Conservation (phyloP, 192 early-diverging fungal genomes). For the Paraglomus occultum region DNA sequence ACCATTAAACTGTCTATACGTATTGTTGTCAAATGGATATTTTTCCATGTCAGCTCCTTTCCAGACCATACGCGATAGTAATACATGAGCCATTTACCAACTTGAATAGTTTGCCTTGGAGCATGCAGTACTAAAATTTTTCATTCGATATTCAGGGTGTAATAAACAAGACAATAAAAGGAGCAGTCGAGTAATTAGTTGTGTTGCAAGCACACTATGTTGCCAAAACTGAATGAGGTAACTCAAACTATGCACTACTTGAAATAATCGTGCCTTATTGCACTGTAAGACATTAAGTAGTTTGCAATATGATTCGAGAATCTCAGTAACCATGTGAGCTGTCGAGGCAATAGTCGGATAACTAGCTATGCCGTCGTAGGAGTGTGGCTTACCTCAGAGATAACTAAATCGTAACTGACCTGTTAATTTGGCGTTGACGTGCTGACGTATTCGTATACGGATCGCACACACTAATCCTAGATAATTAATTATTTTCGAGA, state of each 20-base stretch:
- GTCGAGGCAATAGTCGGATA: too few species aligned
- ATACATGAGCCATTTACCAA: not conserved
- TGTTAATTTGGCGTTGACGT: too few species aligned
- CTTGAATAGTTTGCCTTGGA: not conserved
- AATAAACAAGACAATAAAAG: not conserved
- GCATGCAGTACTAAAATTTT: not conserved
- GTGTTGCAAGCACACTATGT: not conserved
- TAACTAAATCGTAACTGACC: too few species aligned
- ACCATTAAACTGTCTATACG: slow-evolving; percentile 9
- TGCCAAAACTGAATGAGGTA: slow-evolving; percentile 2
- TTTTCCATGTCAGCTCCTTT: not conserved
- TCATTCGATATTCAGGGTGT: not conserved
- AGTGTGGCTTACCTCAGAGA: too few species aligned
- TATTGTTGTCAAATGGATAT: slow-evolving; percentile 15
- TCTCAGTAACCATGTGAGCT: too few species aligned
- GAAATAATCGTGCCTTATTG: slow-evolving; percentile 2
- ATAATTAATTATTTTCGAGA: too few species aligned
- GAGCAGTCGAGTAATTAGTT: slow-evolving; percentile 1
- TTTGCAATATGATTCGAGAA: slow-evolving; percentile 6
- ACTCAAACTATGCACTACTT: slow-evolving; percentile 11
- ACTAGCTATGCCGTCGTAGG: too few species aligned
- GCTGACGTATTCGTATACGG: too few species aligned
- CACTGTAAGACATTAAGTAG: not conserved
- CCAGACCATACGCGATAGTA: slow-evolving; percentile 8
- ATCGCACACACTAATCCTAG: too few species aligned